These are phyloP conservation scores for Ophiosphaerella herpotricha DNA, from an alignment of 2,329 filamentous ascomycete genomes.

Conservation along the genomic window DNA sequence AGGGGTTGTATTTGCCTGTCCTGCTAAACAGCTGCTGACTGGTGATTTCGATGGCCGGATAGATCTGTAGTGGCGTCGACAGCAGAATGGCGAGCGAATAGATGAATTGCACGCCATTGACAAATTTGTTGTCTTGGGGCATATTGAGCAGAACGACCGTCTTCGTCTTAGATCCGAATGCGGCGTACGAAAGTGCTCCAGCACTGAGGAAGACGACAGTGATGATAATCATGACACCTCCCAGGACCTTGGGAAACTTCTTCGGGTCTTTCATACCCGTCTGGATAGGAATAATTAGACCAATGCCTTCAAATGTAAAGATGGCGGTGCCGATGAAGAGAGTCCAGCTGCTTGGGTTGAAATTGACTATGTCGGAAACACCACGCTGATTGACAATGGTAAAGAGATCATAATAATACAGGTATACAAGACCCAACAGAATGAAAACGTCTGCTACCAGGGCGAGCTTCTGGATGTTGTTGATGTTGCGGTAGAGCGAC, in stretches of 20 bases:
- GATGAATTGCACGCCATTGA: constrained; percentile 94
- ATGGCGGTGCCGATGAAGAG: constrained; percentile 98
- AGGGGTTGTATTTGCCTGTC: constrained; percentile 96
- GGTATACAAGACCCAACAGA: constrained; percentile 84
- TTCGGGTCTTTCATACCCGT: constrained; percentile 91
- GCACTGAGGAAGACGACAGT: constrained; percentile 88
- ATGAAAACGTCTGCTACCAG: constrained; percentile 95
- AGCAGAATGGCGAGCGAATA: constrained; percentile 98
- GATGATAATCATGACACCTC: constrained; percentile 92
- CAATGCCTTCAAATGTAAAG: constrained; percentile 98
- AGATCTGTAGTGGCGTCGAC: constrained; percentile 93
- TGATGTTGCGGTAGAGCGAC: constrained; percentile 92
- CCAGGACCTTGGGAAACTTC: constrained; percentile 89
- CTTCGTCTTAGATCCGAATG: constrained; percentile 92
- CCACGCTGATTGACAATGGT: constrained; percentile 76
- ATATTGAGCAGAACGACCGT: constrained; percentile 96
- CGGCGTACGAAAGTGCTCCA: constrained; percentile 92
- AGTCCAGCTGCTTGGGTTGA: constrained; percentile 92
- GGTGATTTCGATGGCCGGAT: constrained; percentile 95
- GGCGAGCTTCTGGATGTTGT: constrained; percentile 94
- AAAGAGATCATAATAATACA: constrained; percentile 92
- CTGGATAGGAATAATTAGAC: constrained; percentile 96
- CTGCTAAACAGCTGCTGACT: constrained; percentile 92
- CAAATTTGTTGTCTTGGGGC: constrained; percentile 91
- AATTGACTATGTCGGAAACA: constrained; percentile 82